Evolutionary conservation across 768 basidiomycete genomes (phyloP).

Genomic region (Infundibulicybe gibba): DNA sequence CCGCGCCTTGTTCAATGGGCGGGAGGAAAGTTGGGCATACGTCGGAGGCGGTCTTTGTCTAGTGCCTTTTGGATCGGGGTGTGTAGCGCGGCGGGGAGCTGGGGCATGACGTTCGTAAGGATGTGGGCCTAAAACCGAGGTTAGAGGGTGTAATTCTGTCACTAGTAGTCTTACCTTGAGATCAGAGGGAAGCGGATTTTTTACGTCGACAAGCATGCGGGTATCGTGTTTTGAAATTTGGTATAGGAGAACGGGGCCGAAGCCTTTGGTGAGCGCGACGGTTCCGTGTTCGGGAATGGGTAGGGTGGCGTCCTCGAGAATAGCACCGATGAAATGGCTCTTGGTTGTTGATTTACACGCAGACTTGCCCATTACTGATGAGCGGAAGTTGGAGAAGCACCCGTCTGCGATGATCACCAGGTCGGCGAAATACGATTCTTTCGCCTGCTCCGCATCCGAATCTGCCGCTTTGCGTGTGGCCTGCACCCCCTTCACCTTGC

Average conservation of each 20-base stretch:
- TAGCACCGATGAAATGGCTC: constrained; percentile 81
- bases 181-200: constrained; percentile 76
- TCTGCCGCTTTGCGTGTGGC: constrained; percentile 41
- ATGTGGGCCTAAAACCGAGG: constrained; percentile 56
- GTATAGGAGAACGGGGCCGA: constrained; percentile 88
- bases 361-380: constrained; percentile 52
- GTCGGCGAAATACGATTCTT: constrained; percentile 63
- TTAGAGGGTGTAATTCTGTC: constrained; percentile 2
- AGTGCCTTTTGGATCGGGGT: constrained; percentile 62
- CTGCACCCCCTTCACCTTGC: constrained; percentile 63
- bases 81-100: constrained; percentile 75
- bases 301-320: constrained; percentile 72
- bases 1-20: constrained; percentile 59
- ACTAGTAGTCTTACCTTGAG: constrained; percentile 54
- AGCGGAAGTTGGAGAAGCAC: constrained; percentile 91
- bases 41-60: constrained; percentile 75
- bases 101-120: constrained; percentile 67
- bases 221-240: constrained; percentile 89
- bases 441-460: constrained; percentile 27
- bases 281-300: constrained; percentile 82
- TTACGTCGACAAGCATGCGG: constrained; percentile 90
- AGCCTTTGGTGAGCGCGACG: constrained; percentile 74
- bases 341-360: constrained; percentile 51
- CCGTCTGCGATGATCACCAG: constrained; percentile 91
- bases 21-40: constrained; percentile 98